Conservation (phyloP, 352 stramenopile genomes). For the Phytophthora sojae region DNA sequence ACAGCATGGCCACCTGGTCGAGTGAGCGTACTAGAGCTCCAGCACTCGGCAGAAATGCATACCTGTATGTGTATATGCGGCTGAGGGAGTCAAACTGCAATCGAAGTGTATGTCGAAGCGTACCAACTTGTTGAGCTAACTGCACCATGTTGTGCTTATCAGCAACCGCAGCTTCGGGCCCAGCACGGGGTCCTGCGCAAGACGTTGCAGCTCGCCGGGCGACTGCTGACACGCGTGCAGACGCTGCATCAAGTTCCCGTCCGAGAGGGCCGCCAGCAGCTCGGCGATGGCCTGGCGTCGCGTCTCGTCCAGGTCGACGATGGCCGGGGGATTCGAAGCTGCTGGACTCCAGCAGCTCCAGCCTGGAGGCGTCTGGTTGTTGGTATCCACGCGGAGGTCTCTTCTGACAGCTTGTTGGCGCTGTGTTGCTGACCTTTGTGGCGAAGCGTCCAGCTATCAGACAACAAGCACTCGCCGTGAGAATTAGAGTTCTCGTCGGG, state of each 20-base stretch:
- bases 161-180: conserved; percentile 69
- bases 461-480: background rate
- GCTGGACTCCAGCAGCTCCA: too few relatives aligned
- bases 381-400: background rate
- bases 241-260: conserved; percentile 52
- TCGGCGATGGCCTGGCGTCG: conserved; percentile 70
- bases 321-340: conserved; percentile 31
- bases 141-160: conserved; percentile 60
- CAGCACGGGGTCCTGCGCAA: conserved; percentile 50
- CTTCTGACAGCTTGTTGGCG: background rate
- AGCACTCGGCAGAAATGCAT: too few relatives aligned
- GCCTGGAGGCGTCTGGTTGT: background rate
- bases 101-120: too few relatives aligned
- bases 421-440: conserved; percentile 15
- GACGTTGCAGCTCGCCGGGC: conserved; percentile 44
- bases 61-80: too few relatives aligned
- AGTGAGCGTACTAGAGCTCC: too few relatives aligned
- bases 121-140: conserved; percentile 32
- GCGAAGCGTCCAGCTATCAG: conserved; percentile 44
- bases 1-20: too few relatives aligned
- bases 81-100: too few relatives aligned
- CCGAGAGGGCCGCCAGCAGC: conserved; percentile 66
- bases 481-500: too few relatives aligned
- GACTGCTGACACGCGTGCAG: conserved; percentile 53
- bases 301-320: conserved; percentile 67